Evolutionary conservation across 2,329 filamentous ascomycete genomes (phyloP), one percentile per base, ranked within the genome.

Genomic region (Emydomyces testavorans): DNA sequence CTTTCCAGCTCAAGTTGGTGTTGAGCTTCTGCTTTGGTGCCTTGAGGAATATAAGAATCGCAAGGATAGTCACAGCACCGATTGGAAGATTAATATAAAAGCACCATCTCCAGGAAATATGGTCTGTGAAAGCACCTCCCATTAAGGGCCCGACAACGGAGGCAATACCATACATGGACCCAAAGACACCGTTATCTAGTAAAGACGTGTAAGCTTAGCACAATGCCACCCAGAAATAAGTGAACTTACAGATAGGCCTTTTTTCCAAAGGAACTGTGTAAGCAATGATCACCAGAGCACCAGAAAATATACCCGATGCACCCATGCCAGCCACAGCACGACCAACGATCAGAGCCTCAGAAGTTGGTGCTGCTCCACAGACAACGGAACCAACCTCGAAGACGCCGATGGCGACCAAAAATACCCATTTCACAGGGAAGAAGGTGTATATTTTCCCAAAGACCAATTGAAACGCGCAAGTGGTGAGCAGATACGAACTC

Each of bases 391-490:
- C 67, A 7, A 71, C 26, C 46, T 70, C 63, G 50, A 71, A 73
- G 34, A 72, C 56, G 7, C 57, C 50, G 6, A 72, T 57, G 0
- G 64, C 62, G 4, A 39, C 48, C 18, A 72, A 52, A 43, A 67
- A 69, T 2, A 64, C 61, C 64, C 62, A 68, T 58, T 73, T 72
- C 37, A 65, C 57, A 3, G 63, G 59, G 53, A 65, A 70, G 57
- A 68, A 65, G 0, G 61, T 66, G 56, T 70, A 71, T 1, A 71
- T 48, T 52, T 66, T 66, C 23, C 70, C 71, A 40, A 68, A 70
- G 4, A 64, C 58, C 15, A 71, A 56, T 29, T 66, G 65, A 46
- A 71, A 63, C 3, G 66, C 60, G 50, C 65, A 66, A 4, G 60
- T 64, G 1, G 69, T 70, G 18, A 73, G 56, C 6, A 71, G 57